phyloP scores from a whole-genome alignment of 495 filamentous ascomycete genomes.

The Venustampulla echinocandica region DNA sequence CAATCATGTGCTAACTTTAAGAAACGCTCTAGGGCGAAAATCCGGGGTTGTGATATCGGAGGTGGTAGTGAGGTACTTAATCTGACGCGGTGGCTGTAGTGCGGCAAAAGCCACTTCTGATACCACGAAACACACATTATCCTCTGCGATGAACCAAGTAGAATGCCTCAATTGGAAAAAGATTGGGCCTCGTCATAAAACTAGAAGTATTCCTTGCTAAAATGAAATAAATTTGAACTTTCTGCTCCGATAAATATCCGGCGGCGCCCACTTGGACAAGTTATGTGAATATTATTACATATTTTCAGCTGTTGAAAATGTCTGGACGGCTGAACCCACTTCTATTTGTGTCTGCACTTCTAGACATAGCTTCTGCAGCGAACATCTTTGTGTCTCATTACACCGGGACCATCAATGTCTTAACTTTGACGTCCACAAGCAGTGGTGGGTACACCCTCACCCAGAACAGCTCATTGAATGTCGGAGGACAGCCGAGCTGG shows the following conservation, averaged over 20 bases:
- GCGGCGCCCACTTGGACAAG: background rate
- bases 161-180: too few relatives aligned
- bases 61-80: too few relatives aligned
- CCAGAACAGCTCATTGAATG: background rate
- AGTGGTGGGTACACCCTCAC: constrained; percentile 8
- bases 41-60: too few relatives aligned
- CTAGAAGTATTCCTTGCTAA: too few relatives aligned
- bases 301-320: background rate
- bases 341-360: background rate
- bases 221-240: too few relatives aligned
- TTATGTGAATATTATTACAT: background rate
- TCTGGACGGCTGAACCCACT: background rate
- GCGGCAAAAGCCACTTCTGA: too few relatives aligned
- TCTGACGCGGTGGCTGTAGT: too few relatives aligned
- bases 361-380: background rate
- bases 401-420: constrained; percentile 6
- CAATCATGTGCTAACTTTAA: too few relatives aligned
- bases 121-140: too few relatives aligned
- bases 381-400: constrained; percentile 19
- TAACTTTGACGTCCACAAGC: constrained; percentile 5
- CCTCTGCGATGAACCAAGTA: too few relatives aligned
- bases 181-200: too few relatives aligned
- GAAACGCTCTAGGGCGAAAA: too few relatives aligned
- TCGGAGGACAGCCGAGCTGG: constrained; percentile 17
- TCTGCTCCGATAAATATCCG: constrained; percentile 2